Percentiles rank a stretch among this genome's conserved stretches.
These are phyloP conservation scores for Perkinsus chesapeaki DNA, from an alignment of 169 alveolate species.

Conservation along the genomic window DNA sequence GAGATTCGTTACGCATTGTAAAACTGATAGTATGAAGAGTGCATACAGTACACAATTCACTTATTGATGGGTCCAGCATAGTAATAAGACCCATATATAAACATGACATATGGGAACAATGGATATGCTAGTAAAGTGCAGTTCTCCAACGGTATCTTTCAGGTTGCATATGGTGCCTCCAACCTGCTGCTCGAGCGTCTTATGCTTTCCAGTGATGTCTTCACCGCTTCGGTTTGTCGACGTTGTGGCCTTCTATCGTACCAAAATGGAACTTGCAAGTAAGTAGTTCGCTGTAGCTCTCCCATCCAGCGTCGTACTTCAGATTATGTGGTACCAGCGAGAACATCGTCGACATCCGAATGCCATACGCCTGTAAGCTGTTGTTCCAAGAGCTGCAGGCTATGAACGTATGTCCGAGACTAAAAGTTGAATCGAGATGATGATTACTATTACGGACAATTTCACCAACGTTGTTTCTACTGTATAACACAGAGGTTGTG, in stretches of 20 bases:
- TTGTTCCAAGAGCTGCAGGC: constrained; percentile 81
- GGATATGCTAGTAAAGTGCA: too few species aligned
- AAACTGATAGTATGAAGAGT: too few species aligned
- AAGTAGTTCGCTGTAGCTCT: not conserved
- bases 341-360: constrained; percentile 35
- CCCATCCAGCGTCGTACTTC: not conserved
- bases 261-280: constrained; percentile 21
- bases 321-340: not conserved
- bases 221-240: constrained; percentile 89
- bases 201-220: constrained; percentile 92
- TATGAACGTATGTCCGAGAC: constrained; percentile 69
- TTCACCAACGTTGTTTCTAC: not conserved
- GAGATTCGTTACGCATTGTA: not conserved
- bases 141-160: not conserved
- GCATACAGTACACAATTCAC: too few species aligned
- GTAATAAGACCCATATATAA: too few species aligned
- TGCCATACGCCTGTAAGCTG: constrained; percentile 91
- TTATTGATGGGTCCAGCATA: too few species aligned
- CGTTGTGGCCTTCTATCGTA: constrained; percentile 83
- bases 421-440: constrained; percentile 19
- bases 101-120: too few species aligned
- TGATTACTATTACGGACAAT: not conserved
- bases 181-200: constrained; percentile 92
- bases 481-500: not conserved
- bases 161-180: constrained; percentile 77